These are phyloP conservation scores for Schoenoplectus tabernaemontani DNA, from an alignment of 202 grass and related monocot genomes.

Conservation along the genomic window DNA sequence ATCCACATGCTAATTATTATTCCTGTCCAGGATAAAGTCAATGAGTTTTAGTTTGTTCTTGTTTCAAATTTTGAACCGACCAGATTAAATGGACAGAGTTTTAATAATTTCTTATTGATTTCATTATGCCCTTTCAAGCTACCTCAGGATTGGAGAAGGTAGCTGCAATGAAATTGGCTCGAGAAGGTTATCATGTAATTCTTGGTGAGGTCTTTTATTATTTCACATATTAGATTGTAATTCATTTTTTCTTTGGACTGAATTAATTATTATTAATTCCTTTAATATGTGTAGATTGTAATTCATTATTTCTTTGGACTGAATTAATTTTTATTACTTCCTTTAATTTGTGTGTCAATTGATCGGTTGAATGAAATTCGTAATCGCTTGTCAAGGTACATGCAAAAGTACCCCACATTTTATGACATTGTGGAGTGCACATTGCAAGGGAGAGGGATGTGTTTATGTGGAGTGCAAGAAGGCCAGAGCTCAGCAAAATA, in stretches of 20 bases:
- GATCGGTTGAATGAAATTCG: slow-evolving; percentile 42
- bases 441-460: no score
- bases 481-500: no score
- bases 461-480: no score
- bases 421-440: no score
- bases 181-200: slow-evolving; percentile 63
- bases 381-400: slow-evolving; percentile 55
- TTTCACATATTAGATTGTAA: neutral
- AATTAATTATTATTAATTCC: no score
- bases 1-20: no score
- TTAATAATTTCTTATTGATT: neutral
- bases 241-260: neutral
- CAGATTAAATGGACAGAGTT: neutral
- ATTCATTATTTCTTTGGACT: no score
- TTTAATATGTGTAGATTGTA: no score
- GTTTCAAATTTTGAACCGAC: neutral
- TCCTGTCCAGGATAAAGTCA: no score
- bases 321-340: neutral
- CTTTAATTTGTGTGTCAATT: neutral
- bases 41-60: neutral
- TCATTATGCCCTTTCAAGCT: slow-evolving; percentile 28
- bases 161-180: slow-evolving; percentile 41
- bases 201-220: slow-evolving; percentile 40
- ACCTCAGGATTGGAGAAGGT: slow-evolving; percentile 67
- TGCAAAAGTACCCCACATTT: neutral